Conservation (phyloP, 345 rosid genomes). For the Arabidopsis thaliana region DNA sequence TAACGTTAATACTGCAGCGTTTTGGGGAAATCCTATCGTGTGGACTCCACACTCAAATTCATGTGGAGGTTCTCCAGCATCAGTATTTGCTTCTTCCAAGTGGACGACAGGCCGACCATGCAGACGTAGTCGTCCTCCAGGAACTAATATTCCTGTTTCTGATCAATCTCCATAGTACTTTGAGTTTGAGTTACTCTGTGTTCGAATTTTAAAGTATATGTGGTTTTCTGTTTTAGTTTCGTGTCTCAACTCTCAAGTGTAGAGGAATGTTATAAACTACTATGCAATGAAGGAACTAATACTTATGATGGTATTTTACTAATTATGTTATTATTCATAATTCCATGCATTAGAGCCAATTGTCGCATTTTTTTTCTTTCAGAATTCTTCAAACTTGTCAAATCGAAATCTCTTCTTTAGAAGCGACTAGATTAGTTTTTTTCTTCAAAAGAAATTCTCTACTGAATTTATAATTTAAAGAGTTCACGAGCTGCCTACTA, state of each 20-base stretch:
- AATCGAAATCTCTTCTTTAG: too few relatives aligned
- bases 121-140: conserved; percentile 24
- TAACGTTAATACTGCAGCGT: background rate
- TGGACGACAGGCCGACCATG: conserved; percentile 8
- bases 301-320: too few relatives aligned
- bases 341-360: too few relatives aligned
- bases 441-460: too few relatives aligned
- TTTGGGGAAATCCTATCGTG: background rate
- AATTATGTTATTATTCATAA: too few relatives aligned
- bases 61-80: conserved; percentile 27
- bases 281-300: too few relatives aligned
- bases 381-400: too few relatives aligned
- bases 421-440: too few relatives aligned
- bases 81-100: conserved; percentile 2
- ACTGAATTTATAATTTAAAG: too few relatives aligned
- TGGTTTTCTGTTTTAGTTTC: background rate
- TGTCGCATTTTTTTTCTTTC: too few relatives aligned
- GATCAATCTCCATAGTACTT: conserved; percentile 6
- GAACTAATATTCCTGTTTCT: conserved; percentile 8
- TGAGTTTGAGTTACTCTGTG: too few relatives aligned
- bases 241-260: background rate
- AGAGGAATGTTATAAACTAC: background rate
- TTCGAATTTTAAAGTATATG: background rate
- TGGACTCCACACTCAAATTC: conserved; percentile 11
- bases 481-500: too few relatives aligned